A percentile compares a stretch with the other conserved stretches of the same genome.
Evolutionary conservation across 1,284 basidiomycete genomes (phyloP).

Genomic region (Heterobasidion occidentale): DNA sequence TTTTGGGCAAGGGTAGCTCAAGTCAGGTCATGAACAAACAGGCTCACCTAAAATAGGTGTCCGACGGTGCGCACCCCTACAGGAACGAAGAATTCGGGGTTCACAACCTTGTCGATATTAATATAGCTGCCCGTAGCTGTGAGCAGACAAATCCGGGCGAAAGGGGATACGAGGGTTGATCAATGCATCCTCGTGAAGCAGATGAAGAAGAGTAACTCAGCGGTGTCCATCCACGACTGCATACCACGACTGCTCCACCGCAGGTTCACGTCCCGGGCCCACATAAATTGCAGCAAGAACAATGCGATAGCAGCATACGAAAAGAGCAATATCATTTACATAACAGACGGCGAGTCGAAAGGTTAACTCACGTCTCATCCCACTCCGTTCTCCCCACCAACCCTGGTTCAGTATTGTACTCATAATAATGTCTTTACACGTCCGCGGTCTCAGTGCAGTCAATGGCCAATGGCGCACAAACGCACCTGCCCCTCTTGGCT

Average conservation of each 20-base stretch:
- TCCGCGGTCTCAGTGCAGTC: neutral
- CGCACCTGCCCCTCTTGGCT: slow-evolving; percentile 28
- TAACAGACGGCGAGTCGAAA: neutral
- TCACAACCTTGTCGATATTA: no score
- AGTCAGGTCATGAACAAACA: no score
- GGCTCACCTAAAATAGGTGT: no score
- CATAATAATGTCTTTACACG: neutral
- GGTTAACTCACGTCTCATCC: neutral
- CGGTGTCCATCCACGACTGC: neutral
- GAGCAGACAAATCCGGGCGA: neutral
- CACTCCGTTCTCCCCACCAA: neutral
- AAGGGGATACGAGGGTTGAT: neutral
- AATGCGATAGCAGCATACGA: neutral
- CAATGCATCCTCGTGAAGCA: neutral
- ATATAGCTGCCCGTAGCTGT: no score
- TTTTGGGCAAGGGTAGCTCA: no score
- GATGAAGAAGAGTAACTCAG: neutral
- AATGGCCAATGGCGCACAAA: slow-evolving; percentile 11
- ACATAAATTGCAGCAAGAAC: neutral
- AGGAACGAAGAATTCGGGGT: no score
- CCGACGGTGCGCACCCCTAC: no score
- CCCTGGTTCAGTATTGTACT: neutral
- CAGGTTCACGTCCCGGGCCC: neutral
- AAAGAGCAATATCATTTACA: neutral
- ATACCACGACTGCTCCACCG: neutral